A percentile compares a stretch with the other conserved stretches of the same genome.
Conservation (phyloP, 768 basidiomycete genomes). For the Lactarius deliciosus region DNA sequence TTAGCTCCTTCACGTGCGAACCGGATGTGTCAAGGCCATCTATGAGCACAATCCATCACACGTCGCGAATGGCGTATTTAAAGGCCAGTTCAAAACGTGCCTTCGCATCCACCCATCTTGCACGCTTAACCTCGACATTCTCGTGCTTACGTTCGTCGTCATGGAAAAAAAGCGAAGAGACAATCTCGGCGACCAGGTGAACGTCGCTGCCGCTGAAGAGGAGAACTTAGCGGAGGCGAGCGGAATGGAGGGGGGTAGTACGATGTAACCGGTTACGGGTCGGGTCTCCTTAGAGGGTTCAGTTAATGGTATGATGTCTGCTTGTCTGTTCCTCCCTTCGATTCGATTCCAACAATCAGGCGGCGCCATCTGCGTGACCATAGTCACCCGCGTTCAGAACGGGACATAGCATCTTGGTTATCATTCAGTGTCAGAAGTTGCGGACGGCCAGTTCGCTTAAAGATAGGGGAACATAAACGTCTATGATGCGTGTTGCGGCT, state of each 20-base stretch:
- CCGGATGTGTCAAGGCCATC: slow-evolving; percentile 25
- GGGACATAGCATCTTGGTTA: neutral
- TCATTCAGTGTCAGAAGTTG: neutral
- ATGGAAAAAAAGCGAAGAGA: slow-evolving; percentile 56
- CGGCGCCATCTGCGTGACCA: neutral
- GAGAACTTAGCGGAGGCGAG: slow-evolving; percentile 30
- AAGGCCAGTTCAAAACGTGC: slow-evolving; percentile 47
- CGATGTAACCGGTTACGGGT: neutral
- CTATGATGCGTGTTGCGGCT: neutral
- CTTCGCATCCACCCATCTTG: slow-evolving; percentile 47
- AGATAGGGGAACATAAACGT: too few species aligned
- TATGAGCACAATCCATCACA: slow-evolving; percentile 30
- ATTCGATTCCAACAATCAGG: neutral
- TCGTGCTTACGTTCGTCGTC: slow-evolving; percentile 54
- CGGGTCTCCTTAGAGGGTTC: neutral
- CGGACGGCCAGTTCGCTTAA: too few species aligned
- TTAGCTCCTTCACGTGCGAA: slow-evolving; percentile 28
- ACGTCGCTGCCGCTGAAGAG: slow-evolving; percentile 27
- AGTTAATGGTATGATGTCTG: neutral
- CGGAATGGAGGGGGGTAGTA: slow-evolving; percentile 32
- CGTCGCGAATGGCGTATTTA: slow-evolving; percentile 47
- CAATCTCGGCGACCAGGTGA: slow-evolving; percentile 31
- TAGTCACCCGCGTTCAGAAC: too few species aligned
- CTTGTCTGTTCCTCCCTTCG: neutral
- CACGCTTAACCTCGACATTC: slow-evolving; percentile 50